Conservation (phyloP, 768 basidiomycete genomes). For the Cubamyces lactineus region DNA sequence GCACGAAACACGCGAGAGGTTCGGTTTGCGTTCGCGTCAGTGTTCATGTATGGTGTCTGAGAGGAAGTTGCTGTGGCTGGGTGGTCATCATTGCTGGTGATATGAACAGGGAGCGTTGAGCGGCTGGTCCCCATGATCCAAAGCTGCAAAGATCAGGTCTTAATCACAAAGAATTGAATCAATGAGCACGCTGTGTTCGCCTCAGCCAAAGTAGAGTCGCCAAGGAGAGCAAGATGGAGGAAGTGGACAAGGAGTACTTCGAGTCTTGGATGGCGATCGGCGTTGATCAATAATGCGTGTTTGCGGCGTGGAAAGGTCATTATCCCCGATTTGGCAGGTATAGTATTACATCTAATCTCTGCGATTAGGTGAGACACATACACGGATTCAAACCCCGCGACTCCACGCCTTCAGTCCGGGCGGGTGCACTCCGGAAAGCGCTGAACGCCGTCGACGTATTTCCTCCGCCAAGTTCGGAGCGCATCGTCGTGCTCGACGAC, state of each 20-base stretch:
- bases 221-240: neutral
- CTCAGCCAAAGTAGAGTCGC: too few relatives aligned
- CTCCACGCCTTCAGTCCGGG: too few relatives aligned
- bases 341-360: slow-evolving; percentile 2
- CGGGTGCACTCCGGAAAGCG: too few relatives aligned
- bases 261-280: too few relatives aligned
- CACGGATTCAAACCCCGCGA: too few relatives aligned
- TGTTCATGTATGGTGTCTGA: neutral
- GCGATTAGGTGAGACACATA: neutral
- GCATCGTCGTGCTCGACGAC: slow-evolving; percentile 6
- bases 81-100: neutral
- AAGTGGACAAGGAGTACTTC: too few relatives aligned
- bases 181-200: too few relatives aligned
- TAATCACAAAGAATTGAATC: too few relatives aligned
- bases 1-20: neutral
- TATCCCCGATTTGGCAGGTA: neutral
- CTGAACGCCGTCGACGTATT: neutral
- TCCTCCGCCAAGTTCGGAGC: slow-evolving; percentile 2
- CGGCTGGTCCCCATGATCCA: slow-evolving; percentile 1
- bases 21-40: neutral
- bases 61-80: neutral
- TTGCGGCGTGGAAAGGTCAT: neutral
- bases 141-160: neutral
- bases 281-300: too few relatives aligned
- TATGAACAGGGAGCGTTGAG: neutral